Evolutionary conservation across 441 rosid species (phyloP), one percentile per base, ranked within the genome.

Genomic region (Populus hybrid): DNA sequence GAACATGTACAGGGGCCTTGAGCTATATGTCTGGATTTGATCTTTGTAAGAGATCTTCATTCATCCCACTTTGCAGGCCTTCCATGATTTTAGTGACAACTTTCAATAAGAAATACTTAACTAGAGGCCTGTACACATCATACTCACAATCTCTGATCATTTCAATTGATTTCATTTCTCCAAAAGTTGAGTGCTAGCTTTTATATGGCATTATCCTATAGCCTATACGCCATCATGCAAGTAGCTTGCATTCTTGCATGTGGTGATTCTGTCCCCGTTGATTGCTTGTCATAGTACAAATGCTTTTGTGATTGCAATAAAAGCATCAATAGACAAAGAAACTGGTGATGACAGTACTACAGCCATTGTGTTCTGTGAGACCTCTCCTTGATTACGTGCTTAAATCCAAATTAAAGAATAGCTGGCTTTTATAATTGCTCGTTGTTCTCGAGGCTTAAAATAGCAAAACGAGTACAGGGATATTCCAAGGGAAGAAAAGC

Each of bases 381-480:
- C 65, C 18, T 68, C 14, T 53, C 64, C 71, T 42, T 28, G 16
- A 10, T 38, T 53, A 28, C 20, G 34, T 32, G 59, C 59, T 42
- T 32, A 67, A 42, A 63, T 36, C 11, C 21, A 78, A 26, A 78
- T 30, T 30, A 30, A 30, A 66, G n/a, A 12, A 67, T 67, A 26
- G 10, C 10, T 36, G 42, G 63, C 34, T 42, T 67, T 70, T 79
- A 70, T 34, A 30, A 30, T 30, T 21, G 40, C 82, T 71, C 81
- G 80, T 80, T 83, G 72, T 30, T 69, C 46, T 71, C 73, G 67
- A 70, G 82, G 11, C 11, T 6, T 53, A 74, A 73, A 40, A 81
- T 78, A 69, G 30, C 83, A 72, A 69, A 68, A 64, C 75, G 35
- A 71, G 73, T 8, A 35, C 38, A 35, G 8, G 38, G 8, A 35